phyloP scores from a whole-genome alignment of 345 rosid genomes.

The Syzygium aqueum region DNA sequence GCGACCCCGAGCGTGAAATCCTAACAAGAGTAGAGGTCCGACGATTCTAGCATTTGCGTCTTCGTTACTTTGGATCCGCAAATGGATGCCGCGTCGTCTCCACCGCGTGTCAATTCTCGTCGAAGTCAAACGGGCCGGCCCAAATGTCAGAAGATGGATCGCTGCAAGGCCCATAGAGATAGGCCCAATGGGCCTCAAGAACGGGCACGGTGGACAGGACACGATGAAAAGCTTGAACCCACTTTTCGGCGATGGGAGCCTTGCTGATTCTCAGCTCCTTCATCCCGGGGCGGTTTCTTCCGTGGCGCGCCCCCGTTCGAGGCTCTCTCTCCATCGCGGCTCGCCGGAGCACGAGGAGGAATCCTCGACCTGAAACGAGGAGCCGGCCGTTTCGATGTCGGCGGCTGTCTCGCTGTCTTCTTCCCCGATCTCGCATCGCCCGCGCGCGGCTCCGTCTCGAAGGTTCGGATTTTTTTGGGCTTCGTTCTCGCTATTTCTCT shows the following conservation, averaged over 20 bases:
- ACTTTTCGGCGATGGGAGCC: neutral
- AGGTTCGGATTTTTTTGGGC: conserved; percentile 45
- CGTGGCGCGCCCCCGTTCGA: neutral
- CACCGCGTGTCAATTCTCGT: neutral
- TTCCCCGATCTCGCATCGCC: conserved; percentile 24
- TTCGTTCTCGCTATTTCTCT: neutral
- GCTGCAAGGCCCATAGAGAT: neutral
- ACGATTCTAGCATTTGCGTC: neutral
- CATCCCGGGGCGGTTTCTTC: neutral
- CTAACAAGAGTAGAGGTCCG: neutral
- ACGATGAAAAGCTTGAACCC: too few species aligned
- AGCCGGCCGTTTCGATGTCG: neutral
- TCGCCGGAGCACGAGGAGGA: neutral
- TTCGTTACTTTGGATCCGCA: neutral
- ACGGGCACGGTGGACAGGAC: neutral
- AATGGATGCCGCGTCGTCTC: fast-evolving
- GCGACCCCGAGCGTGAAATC: neutral
- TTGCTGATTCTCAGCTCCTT: neutral
- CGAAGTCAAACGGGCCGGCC: neutral
- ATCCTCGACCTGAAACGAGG: neutral
- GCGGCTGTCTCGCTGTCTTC: conserved; percentile 6
- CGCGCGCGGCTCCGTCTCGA: conserved; percentile 8
- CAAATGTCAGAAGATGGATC: neutral
- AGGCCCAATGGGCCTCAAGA: neutral
- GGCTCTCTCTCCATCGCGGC: neutral